Evolutionary conservation across 495 filamentous ascomycete genomes (phyloP).

Genomic region (Xylaria curta): DNA sequence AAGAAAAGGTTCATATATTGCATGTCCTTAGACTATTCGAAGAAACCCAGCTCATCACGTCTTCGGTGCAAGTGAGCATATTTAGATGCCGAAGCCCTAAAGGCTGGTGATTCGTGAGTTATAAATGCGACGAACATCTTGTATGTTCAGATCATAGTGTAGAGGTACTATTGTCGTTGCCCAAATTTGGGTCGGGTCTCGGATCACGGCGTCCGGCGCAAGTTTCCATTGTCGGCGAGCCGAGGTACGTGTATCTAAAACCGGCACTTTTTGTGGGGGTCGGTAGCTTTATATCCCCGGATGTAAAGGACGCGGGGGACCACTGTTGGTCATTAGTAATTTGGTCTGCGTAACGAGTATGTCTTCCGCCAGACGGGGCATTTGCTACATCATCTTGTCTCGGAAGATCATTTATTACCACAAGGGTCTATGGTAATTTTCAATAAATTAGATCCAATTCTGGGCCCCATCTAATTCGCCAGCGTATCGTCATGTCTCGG

Average conservation of each 20-base stretch:
- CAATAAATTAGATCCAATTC: background rate
- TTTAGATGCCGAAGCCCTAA: background rate
- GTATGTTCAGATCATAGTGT: background rate
- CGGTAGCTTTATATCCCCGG: slow-evolving; percentile 1
- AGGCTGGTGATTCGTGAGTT: background rate
- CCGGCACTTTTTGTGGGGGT: slow-evolving; percentile 10
- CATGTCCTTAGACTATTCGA: background rate
- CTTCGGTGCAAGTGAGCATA: background rate
- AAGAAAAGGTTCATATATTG: background rate
- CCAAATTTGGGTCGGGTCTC: background rate
- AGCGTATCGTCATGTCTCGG: slow-evolving; percentile 46
- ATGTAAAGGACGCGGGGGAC: background rate
- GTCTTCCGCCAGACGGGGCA: background rate
- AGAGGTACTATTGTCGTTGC: background rate
- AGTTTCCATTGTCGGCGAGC: background rate
- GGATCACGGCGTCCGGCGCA: background rate
- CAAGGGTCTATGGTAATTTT: background rate
- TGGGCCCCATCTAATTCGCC: background rate
- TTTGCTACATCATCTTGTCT: background rate
- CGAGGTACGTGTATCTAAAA: slow-evolving; percentile 7
- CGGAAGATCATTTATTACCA: background rate
- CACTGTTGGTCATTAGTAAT: background rate
- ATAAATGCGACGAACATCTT: background rate
- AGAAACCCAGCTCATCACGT: background rate
- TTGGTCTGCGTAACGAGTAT: background rate